A percentile compares a stretch with the other conserved stretches of the same genome.
These are phyloP conservation scores for Penstemon eatonii DNA, from an alignment of 257 asterid genomes.

Conservation along the genomic window DNA sequence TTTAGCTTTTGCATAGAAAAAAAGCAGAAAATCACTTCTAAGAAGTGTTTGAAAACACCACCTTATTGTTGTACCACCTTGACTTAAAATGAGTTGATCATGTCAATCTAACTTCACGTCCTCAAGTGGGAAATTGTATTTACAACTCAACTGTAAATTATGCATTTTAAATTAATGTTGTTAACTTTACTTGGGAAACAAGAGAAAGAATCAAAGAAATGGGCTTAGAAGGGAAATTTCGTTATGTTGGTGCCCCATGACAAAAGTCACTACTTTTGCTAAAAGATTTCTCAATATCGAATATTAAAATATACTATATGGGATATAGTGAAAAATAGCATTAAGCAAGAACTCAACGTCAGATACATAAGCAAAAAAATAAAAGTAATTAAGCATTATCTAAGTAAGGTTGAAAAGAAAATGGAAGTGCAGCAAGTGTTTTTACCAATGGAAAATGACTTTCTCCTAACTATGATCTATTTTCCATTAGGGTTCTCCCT, in stretches of 20 bases:
- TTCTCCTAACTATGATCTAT: constrained; percentile 43
- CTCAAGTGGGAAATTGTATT: too few relatives aligned
- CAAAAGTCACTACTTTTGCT: background rate
- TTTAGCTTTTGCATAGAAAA: too few relatives aligned
- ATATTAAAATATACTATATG: constrained; percentile 21
- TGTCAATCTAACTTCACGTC: too few relatives aligned
- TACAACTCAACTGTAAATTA: too few relatives aligned
- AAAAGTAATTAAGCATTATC: background rate
- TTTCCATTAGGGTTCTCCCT: constrained; percentile 27
- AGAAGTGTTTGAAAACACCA: too few relatives aligned
- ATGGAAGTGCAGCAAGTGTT: constrained; percentile 25
- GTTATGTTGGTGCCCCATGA: too few relatives aligned
- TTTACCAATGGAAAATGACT: constrained; percentile 58
- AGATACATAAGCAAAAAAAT: background rate
- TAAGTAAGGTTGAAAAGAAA: constrained; percentile 36
- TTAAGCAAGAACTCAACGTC: constrained; percentile 30
- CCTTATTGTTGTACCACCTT: too few relatives aligned
- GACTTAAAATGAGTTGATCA: too few relatives aligned
- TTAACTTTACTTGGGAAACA: too few relatives aligned
- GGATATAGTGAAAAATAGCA: constrained; percentile 39
- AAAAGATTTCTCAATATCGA: constrained; percentile 8
- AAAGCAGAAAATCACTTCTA: too few relatives aligned
- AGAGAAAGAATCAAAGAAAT: too few relatives aligned
- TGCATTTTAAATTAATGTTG: too few relatives aligned
- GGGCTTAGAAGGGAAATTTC: background rate